Evolutionary conservation across 73 alveolate species (phyloP).

Genomic region (Paramecium biaurelia): DNA sequence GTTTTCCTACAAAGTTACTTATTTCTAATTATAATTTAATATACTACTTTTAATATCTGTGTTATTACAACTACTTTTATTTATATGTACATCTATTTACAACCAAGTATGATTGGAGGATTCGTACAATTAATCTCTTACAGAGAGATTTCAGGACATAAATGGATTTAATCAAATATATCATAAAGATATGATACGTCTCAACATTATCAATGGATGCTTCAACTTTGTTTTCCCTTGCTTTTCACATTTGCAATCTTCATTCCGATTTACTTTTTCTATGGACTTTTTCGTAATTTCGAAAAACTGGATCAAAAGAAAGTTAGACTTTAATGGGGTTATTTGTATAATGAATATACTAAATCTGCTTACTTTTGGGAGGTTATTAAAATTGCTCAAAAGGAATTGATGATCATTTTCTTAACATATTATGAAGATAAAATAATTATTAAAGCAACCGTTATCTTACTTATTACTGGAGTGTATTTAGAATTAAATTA

Average conservation of each 20-base stretch:
- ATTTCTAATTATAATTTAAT: background rate
- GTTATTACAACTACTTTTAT: background rate
- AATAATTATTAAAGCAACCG: background rate
- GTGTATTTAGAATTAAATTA: background rate
- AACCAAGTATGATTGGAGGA: background rate
- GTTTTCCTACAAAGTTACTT: background rate
- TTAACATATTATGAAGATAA: constrained; percentile 6
- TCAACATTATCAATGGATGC: background rate
- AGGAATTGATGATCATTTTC: background rate
- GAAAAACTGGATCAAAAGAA: background rate
- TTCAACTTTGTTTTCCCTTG: background rate
- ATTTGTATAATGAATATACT: constrained; percentile 28
- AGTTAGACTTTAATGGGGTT: background rate
- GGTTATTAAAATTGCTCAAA: background rate
- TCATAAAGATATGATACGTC: background rate
- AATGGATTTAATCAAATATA: background rate
- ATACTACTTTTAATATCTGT: background rate
- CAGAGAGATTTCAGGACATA: background rate
- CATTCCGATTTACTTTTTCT: background rate
- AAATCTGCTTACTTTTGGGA: constrained; percentile 31
- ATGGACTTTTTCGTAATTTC: background rate
- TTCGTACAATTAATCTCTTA: background rate
- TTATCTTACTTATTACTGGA: background rate
- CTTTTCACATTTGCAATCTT: background rate
- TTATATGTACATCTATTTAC: background rate